A percentile compares a stretch with the other conserved stretches of the same genome.
Conservation (phyloP, 2,329 filamentous ascomycete genomes). For the Fusarium sp. region DNA sequence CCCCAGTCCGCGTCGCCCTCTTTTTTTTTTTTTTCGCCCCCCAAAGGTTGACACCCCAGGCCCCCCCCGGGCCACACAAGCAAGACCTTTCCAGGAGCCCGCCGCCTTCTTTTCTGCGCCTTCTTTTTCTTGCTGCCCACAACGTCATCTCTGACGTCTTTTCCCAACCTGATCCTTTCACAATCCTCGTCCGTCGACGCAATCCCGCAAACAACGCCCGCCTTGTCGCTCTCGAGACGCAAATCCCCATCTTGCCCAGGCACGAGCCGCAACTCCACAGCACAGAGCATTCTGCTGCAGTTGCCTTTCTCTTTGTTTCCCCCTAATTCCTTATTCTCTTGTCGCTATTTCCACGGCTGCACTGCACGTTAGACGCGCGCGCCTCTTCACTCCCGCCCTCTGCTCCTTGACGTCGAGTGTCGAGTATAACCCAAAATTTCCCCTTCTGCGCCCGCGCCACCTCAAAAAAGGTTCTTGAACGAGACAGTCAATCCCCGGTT, state of each 20-base stretch:
- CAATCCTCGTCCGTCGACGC: conserved; percentile 53
- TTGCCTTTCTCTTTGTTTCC: conserved; percentile 25
- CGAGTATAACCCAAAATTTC: conserved; percentile 26
- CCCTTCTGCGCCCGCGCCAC: conserved; percentile 19
- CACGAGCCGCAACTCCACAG: conserved; percentile 46
- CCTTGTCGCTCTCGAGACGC: conserved; percentile 44
- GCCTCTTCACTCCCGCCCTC: conserved; percentile 13
- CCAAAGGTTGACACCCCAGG: no score
- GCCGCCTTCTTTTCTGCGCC: conserved; percentile 54
- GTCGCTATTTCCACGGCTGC: conserved; percentile 22
- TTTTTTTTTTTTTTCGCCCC: conserved; percentile 39
- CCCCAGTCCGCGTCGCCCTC: conserved; percentile 29
- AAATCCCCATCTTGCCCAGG: conserved; percentile 40
- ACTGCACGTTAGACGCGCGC: conserved; percentile 22
- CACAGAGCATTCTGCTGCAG: conserved; percentile 26
- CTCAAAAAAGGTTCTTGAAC: conserved; percentile 7
- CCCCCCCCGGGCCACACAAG: conserved; percentile 14
- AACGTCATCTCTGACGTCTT: conserved; percentile 68
- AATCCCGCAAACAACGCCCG: conserved; percentile 50
- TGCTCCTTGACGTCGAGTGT: conserved; percentile 30
- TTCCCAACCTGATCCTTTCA: conserved; percentile 56
- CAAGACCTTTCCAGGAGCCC: conserved; percentile 49
- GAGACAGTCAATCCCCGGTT: conserved; percentile 11
- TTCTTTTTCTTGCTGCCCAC: conserved; percentile 56
- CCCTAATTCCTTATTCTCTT: conserved; percentile 33